phyloP scores from a whole-genome alignment of 2,329 filamentous ascomycete genomes.

The Epichloe typhina region DNA sequence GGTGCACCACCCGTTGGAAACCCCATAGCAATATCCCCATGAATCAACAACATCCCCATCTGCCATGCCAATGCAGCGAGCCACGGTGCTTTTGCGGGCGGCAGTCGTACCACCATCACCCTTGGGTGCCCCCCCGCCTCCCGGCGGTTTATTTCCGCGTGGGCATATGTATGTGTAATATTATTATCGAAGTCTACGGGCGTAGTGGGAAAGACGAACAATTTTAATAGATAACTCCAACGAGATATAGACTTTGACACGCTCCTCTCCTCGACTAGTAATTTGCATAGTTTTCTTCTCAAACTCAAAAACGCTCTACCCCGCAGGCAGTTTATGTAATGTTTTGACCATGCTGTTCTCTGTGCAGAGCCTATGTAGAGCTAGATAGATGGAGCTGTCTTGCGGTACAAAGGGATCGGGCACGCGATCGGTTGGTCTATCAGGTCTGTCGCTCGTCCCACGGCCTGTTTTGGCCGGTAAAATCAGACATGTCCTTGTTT shows the following conservation, averaged over 20 bases:
- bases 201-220: too few relatives aligned
- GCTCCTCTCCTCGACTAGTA: not conserved
- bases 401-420: not conserved
- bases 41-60: not conserved
- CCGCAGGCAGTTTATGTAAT: too few relatives aligned
- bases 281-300: not conserved
- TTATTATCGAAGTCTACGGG: not conserved
- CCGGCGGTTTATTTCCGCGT: not conserved
- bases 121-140: not conserved
- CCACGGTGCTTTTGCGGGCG: not conserved
- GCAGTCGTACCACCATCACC: not conserved
- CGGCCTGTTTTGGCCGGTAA: too few relatives aligned
- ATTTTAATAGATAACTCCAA: too few relatives aligned
- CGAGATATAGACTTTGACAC: not conserved
- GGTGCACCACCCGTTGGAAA: not conserved
- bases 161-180: too few relatives aligned
- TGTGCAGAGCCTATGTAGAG: too few relatives aligned
- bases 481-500: too few relatives aligned
- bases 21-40: constrained; percentile 1
- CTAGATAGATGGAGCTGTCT: too few relatives aligned
- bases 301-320: too few relatives aligned
- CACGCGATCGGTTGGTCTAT: too few relatives aligned
- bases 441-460: too few relatives aligned
- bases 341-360: too few relatives aligned
- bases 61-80: not conserved